Evolutionary conservation across 306 rosid species (phyloP).

Genomic region (Quercus ilex): DNA sequence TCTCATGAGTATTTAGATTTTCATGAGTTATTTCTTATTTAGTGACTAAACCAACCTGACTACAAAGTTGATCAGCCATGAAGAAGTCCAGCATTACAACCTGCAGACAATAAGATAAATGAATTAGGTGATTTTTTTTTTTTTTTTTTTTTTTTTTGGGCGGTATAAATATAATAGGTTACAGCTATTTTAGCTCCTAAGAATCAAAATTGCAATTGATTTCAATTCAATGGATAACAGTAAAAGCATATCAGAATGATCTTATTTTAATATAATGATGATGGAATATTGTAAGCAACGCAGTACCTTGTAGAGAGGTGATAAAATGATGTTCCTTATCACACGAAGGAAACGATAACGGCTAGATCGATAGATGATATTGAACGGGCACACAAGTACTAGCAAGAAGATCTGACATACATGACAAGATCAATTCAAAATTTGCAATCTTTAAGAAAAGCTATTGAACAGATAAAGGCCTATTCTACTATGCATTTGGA

Average conservation of each 20-base stretch:
- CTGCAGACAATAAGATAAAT: constrained; percentile 30
- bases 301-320: constrained; percentile 92
- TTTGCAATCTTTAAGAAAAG: neutral
- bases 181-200: too few relatives aligned
- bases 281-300: constrained; percentile 9
- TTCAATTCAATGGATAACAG: neutral
- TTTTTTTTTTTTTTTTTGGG: neutral
- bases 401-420: constrained; percentile 57
- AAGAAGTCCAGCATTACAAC: constrained; percentile 99
- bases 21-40: neutral
- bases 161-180: neutral
- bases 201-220: neutral
- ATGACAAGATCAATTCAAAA: constrained; percentile 8
- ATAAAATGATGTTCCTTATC: constrained; percentile 77
- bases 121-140: neutral
- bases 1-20: neutral
- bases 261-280: neutral
- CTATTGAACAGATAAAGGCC: neutral
- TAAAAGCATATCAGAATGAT: neutral
- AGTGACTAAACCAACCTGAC: constrained; percentile 61
- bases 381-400: constrained; percentile 73
- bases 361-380: constrained; percentile 72
- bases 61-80: constrained; percentile 99
- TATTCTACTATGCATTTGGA: neutral
- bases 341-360: constrained; percentile 73